These are phyloP conservation scores for Trametes versicolor DNA, from an alignment of 1,284 basidiomycete species.

Conservation along the genomic window DNA sequence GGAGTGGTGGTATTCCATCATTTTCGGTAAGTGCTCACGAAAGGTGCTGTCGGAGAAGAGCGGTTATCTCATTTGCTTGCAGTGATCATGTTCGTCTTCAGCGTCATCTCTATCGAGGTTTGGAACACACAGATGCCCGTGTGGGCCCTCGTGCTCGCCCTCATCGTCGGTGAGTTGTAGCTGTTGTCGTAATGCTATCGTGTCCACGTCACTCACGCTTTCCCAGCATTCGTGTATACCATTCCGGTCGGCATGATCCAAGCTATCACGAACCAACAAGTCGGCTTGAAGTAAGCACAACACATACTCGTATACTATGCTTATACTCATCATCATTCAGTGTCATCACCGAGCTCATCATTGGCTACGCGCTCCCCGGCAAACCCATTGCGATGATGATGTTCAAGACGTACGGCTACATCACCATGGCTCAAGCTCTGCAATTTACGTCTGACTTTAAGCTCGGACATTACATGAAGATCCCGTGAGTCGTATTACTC, in stretches of 20 bases:
- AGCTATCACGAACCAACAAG: slow-evolving; percentile 63
- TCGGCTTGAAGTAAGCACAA: slow-evolving; percentile 52
- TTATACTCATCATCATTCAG: slow-evolving; percentile 27
- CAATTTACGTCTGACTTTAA: slow-evolving; percentile 76
- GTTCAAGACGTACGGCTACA: slow-evolving; percentile 64
- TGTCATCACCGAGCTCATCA: slow-evolving; percentile 60
- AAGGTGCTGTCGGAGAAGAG: background rate
- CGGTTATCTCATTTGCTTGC: background rate
- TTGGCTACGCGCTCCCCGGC: slow-evolving; percentile 59
- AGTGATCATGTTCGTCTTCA: slow-evolving; percentile 65
- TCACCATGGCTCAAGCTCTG: slow-evolving; percentile 52
- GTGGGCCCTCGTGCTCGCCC: slow-evolving; percentile 61
- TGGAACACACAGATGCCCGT: slow-evolving; percentile 76
- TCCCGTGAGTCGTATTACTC: slow-evolving; percentile 46
- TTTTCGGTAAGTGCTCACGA: slow-evolving; percentile 56
- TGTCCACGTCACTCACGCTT: slow-evolving; percentile 13
- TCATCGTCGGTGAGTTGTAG: slow-evolving; percentile 45
- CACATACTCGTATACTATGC: background rate
- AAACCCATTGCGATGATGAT: slow-evolving; percentile 61
- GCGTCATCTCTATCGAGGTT: slow-evolving; percentile 73
- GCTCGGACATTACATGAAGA: slow-evolving; percentile 81
- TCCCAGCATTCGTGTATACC: slow-evolving; percentile 52
- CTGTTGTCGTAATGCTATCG: no score
- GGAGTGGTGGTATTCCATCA: slow-evolving; percentile 60
- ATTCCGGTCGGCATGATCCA: slow-evolving; percentile 64